These are phyloP conservation scores for Heterobasidion irregulare DNA, from an alignment of 1,284 basidiomycete species.

Conservation along the genomic window DNA sequence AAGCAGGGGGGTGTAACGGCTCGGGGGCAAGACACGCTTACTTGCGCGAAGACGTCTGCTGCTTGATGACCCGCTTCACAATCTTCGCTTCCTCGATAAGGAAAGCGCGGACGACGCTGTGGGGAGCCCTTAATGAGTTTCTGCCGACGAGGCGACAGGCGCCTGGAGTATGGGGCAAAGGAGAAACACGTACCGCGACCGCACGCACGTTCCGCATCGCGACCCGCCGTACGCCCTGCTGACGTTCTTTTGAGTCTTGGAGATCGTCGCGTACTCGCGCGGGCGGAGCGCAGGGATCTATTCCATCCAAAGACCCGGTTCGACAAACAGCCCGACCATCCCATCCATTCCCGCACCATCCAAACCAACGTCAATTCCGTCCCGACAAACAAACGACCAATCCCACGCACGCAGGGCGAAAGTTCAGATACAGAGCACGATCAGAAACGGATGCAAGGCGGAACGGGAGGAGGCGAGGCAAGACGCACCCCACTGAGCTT, in stretches of 20 bases:
- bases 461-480: neutral
- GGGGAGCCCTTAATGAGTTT: neutral
- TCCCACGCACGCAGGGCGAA: neutral
- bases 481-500: constrained; percentile 82
- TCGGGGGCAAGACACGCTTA: neutral
- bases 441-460: neutral
- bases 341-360: neutral
- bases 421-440: neutral
- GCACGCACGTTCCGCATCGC: constrained; percentile 88
- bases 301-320: neutral
- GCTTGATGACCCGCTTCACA: constrained; percentile 99
- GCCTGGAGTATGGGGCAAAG: constrained; percentile 1
- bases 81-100: constrained; percentile 99
- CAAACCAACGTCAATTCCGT: neutral
- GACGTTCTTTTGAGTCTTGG: constrained; percentile 94
- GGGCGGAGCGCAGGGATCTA: constrained; percentile 91
- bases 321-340: neutral
- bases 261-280: constrained; percentile 87
- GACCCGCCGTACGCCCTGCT: constrained; percentile 93
- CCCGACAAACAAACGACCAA: neutral
- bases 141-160: neutral
- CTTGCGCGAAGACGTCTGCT: constrained; percentile 33
- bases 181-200: constrained; percentile 69
- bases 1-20: neutral
- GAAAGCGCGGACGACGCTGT: constrained; percentile 95